These are phyloP conservation scores for Debaryomycetaceae sp. DNA, from an alignment of 1,139 yeast genomes.

Conservation along the genomic window DNA sequence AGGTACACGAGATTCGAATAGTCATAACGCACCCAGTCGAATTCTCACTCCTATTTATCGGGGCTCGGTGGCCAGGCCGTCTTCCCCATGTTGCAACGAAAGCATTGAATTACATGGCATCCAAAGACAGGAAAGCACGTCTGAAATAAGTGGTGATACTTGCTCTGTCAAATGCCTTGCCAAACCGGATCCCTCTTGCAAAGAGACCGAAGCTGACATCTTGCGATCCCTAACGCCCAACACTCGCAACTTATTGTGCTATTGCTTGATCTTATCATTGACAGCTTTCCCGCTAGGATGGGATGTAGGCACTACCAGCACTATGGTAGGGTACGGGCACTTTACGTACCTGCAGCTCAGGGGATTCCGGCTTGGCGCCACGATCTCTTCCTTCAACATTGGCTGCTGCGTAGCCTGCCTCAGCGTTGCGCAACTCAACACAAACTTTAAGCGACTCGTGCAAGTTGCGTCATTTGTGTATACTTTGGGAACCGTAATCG, in stretches of 20 bases:
- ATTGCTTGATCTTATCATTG: constrained; percentile 4
- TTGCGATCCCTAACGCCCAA: neutral
- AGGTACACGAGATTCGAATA: too few relatives aligned
- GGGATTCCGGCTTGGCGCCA: constrained; percentile 9
- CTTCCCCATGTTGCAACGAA: too few relatives aligned
- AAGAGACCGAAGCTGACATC: neutral
- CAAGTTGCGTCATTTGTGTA: constrained; percentile 6
- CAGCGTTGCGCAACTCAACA: constrained; percentile 5
- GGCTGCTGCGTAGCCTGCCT: constrained; percentile 21
- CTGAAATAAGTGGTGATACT: neutral
- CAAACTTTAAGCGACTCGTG: constrained; percentile 4
- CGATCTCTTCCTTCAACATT: constrained; percentile 17
- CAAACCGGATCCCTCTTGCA: neutral
- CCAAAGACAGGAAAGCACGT: neutral
- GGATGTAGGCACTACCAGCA: constrained; percentile 25
- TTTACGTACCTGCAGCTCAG: constrained; percentile 4
- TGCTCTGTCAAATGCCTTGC: too few relatives aligned
- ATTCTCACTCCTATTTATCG: too few relatives aligned
- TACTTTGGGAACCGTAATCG: constrained; percentile 9
- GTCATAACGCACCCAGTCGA: too few relatives aligned
- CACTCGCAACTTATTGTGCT: neutral
- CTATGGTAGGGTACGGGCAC: constrained; percentile 6
- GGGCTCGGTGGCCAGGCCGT: too few relatives aligned
- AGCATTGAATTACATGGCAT: neutral
- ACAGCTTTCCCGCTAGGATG: constrained; percentile 22